Evolutionary conservation across 2,329 filamentous ascomycete species (phyloP).

Genomic region (Fonsecaea erecta): DNA sequence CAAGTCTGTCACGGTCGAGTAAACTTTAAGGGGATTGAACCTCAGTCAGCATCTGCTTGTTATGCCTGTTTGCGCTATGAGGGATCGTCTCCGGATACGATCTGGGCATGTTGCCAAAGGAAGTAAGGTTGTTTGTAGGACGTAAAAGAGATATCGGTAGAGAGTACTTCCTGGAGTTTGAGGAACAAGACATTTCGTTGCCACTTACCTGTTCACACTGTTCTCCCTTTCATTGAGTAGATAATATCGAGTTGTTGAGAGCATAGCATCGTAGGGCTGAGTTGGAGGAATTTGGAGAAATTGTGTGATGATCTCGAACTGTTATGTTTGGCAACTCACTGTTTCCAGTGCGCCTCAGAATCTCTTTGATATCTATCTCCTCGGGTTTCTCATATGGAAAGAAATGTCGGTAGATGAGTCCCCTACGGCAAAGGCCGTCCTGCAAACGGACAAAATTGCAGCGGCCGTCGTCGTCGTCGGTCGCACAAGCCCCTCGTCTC

Average conservation of each 20-base stretch:
- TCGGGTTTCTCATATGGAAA: background rate
- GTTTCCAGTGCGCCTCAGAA: background rate
- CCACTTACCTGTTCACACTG: background rate
- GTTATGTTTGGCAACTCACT: background rate
- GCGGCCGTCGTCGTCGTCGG: too few species aligned
- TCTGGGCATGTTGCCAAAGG: background rate
- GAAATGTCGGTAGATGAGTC: constrained; percentile 14
- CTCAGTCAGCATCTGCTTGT: background rate
- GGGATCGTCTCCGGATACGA: constrained; percentile 2
- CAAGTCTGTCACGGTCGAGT: constrained; percentile 99
- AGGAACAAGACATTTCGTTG: background rate
- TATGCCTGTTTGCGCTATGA: constrained; percentile 1
- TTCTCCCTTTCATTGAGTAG: background rate
- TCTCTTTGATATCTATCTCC: background rate
- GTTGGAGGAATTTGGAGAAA: constrained; percentile 6
- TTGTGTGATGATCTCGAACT: background rate
- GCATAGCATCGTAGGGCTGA: background rate
- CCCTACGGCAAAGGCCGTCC: background rate
- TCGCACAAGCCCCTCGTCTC: background rate
- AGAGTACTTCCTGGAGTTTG: background rate
- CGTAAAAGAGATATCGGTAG: constrained; percentile 6
- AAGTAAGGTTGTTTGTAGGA: background rate
- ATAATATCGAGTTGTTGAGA: too few species aligned
- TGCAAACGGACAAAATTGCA: background rate
- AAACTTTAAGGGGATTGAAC: constrained; percentile 1